These are phyloP conservation scores for Schizosaccharomyces japonicus DNA, from an alignment of 805 yeast genomes.

Conservation along the genomic window DNA sequence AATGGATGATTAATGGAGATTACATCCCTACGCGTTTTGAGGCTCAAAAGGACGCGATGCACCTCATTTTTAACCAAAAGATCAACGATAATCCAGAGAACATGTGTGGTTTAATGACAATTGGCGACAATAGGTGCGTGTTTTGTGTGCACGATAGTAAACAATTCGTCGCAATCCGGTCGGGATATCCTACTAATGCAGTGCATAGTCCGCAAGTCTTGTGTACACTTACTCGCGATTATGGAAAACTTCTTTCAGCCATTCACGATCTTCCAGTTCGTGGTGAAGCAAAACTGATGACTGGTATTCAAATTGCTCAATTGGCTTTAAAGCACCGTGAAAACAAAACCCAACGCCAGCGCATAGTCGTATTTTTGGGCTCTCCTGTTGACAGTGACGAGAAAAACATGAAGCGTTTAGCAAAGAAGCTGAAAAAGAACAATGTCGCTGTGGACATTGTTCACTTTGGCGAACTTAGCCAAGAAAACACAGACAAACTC, in stretches of 20 bases:
- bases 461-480: constrained; percentile 68
- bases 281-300: constrained; percentile 45
- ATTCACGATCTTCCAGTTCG: constrained; percentile 50
- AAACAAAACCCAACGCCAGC: constrained; percentile 72
- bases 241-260: constrained; percentile 65
- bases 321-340: constrained; percentile 89
- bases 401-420: constrained; percentile 56
- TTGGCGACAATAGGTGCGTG: constrained; percentile 37
- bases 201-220: constrained; percentile 61
- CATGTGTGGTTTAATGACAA: constrained; percentile 73
- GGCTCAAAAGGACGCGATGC: constrained; percentile 80
- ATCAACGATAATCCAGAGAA: constrained; percentile 77
- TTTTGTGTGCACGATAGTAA: not conserved
- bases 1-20: constrained; percentile 88
- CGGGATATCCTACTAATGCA: too few species aligned
- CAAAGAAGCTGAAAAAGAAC: constrained; percentile 82
- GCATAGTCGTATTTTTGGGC: constrained; percentile 76
- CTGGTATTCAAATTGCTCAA: constrained; percentile 73
- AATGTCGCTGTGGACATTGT: constrained; percentile 71
- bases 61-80: constrained; percentile 63
- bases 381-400: constrained; percentile 52
- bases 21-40: constrained; percentile 68
- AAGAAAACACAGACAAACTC: constrained; percentile 47
- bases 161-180: too few species aligned
- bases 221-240: constrained; percentile 67